A percentile compares a stretch with the other conserved stretches of the same genome.
Evolutionary conservation across 1,284 basidiomycete genomes (phyloP).

Genomic region (Ustilago nuda): DNA sequence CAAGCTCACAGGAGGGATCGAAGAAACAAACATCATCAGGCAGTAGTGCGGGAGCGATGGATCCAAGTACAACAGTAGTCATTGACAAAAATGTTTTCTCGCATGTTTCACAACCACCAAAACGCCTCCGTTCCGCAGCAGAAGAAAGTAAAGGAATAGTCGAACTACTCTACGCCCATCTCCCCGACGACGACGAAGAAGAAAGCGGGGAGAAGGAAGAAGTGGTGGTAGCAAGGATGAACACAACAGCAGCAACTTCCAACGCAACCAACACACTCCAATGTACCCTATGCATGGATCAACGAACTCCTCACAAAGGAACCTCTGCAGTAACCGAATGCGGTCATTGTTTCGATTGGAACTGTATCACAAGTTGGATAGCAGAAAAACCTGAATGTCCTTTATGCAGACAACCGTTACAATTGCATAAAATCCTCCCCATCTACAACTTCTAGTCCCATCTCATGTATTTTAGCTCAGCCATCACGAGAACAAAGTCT

Average conservation of each 20-base stretch:
- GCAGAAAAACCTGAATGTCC: slow-evolving; percentile 76
- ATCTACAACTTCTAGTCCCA: slow-evolving; percentile 55
- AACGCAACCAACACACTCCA: slow-evolving; percentile 47
- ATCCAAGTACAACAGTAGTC: slow-evolving; percentile 30
- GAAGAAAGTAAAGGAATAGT: background rate
- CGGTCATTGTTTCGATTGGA: slow-evolving; percentile 94
- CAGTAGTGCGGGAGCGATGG: background rate
- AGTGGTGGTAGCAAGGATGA: slow-evolving; percentile 27
- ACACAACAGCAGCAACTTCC: slow-evolving; percentile 28
- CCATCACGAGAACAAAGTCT: background rate
- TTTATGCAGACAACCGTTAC: slow-evolving; percentile 48
- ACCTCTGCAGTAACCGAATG: slow-evolving; percentile 87
- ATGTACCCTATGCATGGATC: slow-evolving; percentile 70
- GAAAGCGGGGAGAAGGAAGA: background rate
- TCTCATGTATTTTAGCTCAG: slow-evolving; percentile 4
- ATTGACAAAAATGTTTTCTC: slow-evolving; percentile 33
- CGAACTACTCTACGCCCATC: slow-evolving; percentile 34
- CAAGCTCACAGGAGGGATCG: background rate
- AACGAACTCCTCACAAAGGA: slow-evolving; percentile 55
- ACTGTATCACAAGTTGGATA: slow-evolving; percentile 87
- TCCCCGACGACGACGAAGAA: slow-evolving; percentile 21
- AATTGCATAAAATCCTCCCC: slow-evolving; percentile 42
- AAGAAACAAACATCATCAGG: background rate
- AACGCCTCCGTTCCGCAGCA: slow-evolving; percentile 17
- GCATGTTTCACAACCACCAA: slow-evolving; percentile 39